Conservation (phyloP, 345 rosid genomes). For the Hirschfeldia incana region DNA sequence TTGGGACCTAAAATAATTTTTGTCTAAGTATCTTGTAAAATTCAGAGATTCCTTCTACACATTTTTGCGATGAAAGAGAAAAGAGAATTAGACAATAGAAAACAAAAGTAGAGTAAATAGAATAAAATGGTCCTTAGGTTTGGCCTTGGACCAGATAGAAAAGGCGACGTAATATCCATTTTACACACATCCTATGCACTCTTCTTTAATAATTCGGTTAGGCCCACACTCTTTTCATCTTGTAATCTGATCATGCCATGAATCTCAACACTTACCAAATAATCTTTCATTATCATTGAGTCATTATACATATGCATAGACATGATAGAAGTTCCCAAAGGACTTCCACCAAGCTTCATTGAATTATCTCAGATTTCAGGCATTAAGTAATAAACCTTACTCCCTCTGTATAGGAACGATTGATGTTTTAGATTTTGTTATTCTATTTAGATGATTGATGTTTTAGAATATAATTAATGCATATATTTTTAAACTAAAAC, state of each 20-base stretch:
- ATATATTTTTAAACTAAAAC: too few relatives aligned
- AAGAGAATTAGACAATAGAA: neutral
- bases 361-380: neutral
- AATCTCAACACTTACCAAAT: constrained; percentile 29
- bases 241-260: constrained; percentile 18
- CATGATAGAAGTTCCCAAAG: neutral
- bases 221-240: constrained; percentile 21
- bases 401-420: too few relatives aligned
- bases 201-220: constrained; percentile 19
- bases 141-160: constrained; percentile 34
- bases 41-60: constrained; percentile 23
- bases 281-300: constrained; percentile 19
- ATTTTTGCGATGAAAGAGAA: neutral
- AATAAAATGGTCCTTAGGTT: constrained; percentile 26
- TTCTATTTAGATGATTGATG: too few relatives aligned
- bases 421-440: too few relatives aligned
- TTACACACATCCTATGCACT: constrained; percentile 29
- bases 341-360: constrained; percentile 8
- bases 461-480: too few relatives aligned
- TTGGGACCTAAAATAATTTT: constrained; percentile 7
- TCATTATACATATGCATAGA: constrained; percentile 7
- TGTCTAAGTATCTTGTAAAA: neutral
- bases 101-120: constrained; percentile 15
- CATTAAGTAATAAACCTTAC: neutral
- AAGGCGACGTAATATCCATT: constrained; percentile 23